Conservation (phyloP, 768 basidiomycete genomes). For the Boletus rubropictus region DNA sequence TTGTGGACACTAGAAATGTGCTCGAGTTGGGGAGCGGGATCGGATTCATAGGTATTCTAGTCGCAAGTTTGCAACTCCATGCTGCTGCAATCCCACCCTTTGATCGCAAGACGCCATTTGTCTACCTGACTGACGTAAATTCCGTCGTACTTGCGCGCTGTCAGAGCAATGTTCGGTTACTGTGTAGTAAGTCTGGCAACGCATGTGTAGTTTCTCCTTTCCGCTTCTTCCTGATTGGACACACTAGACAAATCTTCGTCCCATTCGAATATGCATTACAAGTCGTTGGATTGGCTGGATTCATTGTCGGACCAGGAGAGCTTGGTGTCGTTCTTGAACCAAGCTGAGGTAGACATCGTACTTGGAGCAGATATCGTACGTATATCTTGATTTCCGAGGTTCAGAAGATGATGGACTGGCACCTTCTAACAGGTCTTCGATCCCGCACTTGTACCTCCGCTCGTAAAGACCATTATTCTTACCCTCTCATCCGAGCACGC, state of each 20-base stretch:
- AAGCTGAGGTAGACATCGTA: slow-evolving; percentile 49
- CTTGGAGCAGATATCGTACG: slow-evolving; percentile 67
- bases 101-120: slow-evolving; percentile 7
- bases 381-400: neutral
- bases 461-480: slow-evolving; percentile 44
- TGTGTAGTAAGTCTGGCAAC: slow-evolving; percentile 53
- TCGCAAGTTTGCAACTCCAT: slow-evolving; percentile 49
- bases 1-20: slow-evolving; percentile 36
- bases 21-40: slow-evolving; percentile 74
- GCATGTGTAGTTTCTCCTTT: neutral
- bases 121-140: slow-evolving; percentile 63
- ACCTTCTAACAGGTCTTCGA: slow-evolving; percentile 56
- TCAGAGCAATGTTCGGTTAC: slow-evolving; percentile 49
- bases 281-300: slow-evolving; percentile 61
- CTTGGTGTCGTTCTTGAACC: slow-evolving; percentile 28
- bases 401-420: neutral
- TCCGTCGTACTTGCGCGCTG: slow-evolving; percentile 59
- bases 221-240: neutral
- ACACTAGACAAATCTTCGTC: slow-evolving; percentile 48
- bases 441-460: slow-evolving; percentile 50
- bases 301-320: slow-evolving; percentile 36
- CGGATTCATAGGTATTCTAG: slow-evolving; percentile 67
- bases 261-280: slow-evolving; percentile 42
- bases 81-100: neutral
- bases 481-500: slow-evolving; percentile 21